A percentile compares a stretch with the other conserved stretches of the same genome.
Evolutionary conservation across 2,329 filamentous ascomycete species (phyloP).

Genomic region (Calonectria leucothoes): DNA sequence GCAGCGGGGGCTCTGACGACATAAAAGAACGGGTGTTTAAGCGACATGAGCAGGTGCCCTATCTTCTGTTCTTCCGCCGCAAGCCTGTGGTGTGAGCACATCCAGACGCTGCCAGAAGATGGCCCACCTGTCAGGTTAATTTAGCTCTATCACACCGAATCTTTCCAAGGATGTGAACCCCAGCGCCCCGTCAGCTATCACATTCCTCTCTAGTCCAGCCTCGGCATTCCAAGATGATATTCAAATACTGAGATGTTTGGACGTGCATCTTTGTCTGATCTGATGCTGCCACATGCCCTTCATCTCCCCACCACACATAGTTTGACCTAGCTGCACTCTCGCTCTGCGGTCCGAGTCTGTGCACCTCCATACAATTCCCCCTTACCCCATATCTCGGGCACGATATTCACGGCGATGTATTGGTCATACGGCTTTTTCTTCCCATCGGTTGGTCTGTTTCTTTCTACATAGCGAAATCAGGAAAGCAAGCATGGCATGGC

Average conservation of each 20-base stretch:
- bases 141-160: not conserved
- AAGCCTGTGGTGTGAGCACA: slow-evolving; percentile 44
- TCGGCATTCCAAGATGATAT: not conserved
- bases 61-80: slow-evolving; percentile 59
- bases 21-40: slow-evolving; percentile 53
- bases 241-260: too few species aligned
- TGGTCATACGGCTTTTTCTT: not conserved
- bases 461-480: slow-evolving; percentile 17
- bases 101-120: not conserved
- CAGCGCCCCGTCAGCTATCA: slow-evolving; percentile 1
- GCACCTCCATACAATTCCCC: not conserved
- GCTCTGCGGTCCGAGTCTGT: not conserved
- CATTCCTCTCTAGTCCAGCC: not conserved
- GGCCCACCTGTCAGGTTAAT: not conserved
- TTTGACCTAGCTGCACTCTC: not conserved
- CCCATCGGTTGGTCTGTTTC: not conserved
- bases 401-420: not conserved
- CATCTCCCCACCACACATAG: not conserved
- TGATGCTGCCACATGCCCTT: not conserved
- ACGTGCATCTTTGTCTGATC: not conserved
- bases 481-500: slow-evolving; percentile 27
- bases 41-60: slow-evolving; percentile 54
- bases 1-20: slow-evolving; percentile 48
- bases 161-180: not conserved
- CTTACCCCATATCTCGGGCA: not conserved